These are phyloP conservation scores for Alternaria brassicicola DNA, from an alignment of 2,329 filamentous ascomycete species.

Conservation along the genomic window DNA sequence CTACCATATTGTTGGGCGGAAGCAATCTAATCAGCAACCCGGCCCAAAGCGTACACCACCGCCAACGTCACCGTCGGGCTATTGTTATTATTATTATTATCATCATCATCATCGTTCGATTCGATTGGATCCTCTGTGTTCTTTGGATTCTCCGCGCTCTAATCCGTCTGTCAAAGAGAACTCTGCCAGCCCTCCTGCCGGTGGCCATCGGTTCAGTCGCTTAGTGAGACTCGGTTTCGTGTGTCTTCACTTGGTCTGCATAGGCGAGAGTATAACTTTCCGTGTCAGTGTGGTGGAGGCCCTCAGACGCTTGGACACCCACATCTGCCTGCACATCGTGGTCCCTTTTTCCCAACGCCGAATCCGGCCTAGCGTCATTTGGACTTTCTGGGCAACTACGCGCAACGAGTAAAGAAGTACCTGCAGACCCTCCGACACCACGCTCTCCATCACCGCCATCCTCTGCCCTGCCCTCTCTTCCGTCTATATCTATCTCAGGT, in stretches of 20 bases:
- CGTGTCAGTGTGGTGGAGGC: slow-evolving; percentile 10
- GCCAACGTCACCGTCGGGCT: slow-evolving; percentile 7
- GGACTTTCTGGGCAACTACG: slow-evolving; percentile 38
- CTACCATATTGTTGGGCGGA: slow-evolving; percentile 17
- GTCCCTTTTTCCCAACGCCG: slow-evolving; percentile 22
- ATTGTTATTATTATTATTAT: too few relatives aligned
- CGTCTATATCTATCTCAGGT: slow-evolving; percentile 38
- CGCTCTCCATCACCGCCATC: slow-evolving; percentile 37
- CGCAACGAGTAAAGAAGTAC: slow-evolving; percentile 48
- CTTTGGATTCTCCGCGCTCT: background rate
- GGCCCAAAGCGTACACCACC: slow-evolving; percentile 1
- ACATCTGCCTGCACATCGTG: slow-evolving; percentile 27
- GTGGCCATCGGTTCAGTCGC: background rate
- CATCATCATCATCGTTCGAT: too few relatives aligned
- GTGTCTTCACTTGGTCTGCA: slow-evolving; percentile 6
- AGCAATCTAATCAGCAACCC: slow-evolving; percentile 18
- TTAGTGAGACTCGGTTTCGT: background rate
- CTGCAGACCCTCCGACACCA: slow-evolving; percentile 43
- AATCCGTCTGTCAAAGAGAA: background rate
- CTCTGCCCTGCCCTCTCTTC: slow-evolving; percentile 32
- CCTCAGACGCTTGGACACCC: slow-evolving; percentile 21
- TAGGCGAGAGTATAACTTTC: slow-evolving; percentile 5
- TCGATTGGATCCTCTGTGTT: background rate
- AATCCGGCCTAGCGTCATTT: slow-evolving; percentile 34
- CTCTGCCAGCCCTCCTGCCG: background rate